phyloP scores from a whole-genome alignment of 1,284 basidiomycete genomes.

The Golubevia sp. region DNA sequence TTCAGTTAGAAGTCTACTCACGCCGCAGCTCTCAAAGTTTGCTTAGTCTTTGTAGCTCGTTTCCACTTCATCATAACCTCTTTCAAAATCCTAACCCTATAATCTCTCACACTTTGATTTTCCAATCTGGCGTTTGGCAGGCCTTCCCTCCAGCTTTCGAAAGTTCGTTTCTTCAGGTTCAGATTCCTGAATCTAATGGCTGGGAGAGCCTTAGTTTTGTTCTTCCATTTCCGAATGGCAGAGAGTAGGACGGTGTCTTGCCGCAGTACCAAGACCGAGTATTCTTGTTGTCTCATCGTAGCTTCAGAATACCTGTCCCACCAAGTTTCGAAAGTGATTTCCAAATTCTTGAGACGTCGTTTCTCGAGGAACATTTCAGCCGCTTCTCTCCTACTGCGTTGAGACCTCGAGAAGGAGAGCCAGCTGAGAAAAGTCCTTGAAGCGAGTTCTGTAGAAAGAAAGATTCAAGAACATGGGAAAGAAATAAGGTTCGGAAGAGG shows the following conservation, averaged over 20 bases:
- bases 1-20: no score
- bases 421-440: constrained; percentile 15
- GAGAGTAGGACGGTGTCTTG: constrained; percentile 17
- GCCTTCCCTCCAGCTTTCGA: constrained; percentile 12
- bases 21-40: constrained; percentile 8
- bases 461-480: no score
- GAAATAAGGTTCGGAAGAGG: no score
- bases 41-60: constrained; percentile 4
- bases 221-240: constrained; percentile 19
- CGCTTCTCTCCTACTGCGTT: constrained; percentile 5
- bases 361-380: constrained; percentile 3
- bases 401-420: constrained; percentile 13
- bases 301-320: constrained; percentile 17
- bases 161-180: constrained; percentile 11
- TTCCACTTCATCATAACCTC: constrained; percentile 9
- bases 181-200: constrained; percentile 28
- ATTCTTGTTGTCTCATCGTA: constrained; percentile 20
- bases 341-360: background rate
- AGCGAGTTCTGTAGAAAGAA: no score
- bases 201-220: constrained; percentile 16
- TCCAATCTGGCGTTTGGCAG: constrained; percentile 16
- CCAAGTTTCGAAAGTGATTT: constrained; percentile 12
- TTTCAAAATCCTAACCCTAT: constrained; percentile 2
- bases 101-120: constrained; percentile 1
- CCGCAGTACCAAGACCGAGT: constrained; percentile 22